Evolutionary conservation across 768 basidiomycete genomes (phyloP), one percentile per base, ranked within the genome.

Genomic region (Panaeolus cyanescens): DNA sequence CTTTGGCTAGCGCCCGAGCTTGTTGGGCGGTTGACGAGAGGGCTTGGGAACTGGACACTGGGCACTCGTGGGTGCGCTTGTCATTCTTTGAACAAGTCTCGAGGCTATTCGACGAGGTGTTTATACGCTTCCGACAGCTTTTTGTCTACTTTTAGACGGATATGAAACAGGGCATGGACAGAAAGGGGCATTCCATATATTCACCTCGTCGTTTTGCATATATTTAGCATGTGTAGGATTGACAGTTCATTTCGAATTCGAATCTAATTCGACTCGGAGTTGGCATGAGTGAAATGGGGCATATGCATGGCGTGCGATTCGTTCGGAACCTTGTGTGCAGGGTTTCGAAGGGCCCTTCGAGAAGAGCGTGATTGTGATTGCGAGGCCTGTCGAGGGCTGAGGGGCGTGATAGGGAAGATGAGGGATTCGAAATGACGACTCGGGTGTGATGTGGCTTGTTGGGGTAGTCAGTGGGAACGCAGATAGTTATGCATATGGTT

Each of bases 341-440:
- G 25, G 9, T n/a, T 50, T 28, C 25, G 25, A 50, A 50, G 45
- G 10, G 4, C 22, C 15, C 25, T 50, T 50, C 45, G 45, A 50
- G 45, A 50, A 50, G 45, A 25, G 45, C 13, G 45, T 50, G 45
- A 50, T 50, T 28, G 30, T 28, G n/a, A 50, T 13, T 50, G 45
- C 10, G 13, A 12, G 12, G n/a, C n/a, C n/a, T n/a, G n/a, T n/a
- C n/a, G n/a, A n/a, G n/a, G n/a, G n/a, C n/a, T n/a, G n/a, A n/a
- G 22, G 6, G 25, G 25, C 45, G 22, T 50, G 45, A 50, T 50
- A 28, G n/a, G n/a, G n/a, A n/a, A 50, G 45, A 50, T 50, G 22
- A 30, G 45, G 25, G 45, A 50, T 50, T 50, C 45, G 45, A 50
- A 50, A 40, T 40, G 39, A 40, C 39, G 39, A 40, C n/a, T n/a